A percentile compares a stretch with the other conserved stretches of the same genome.
These are phyloP conservation scores for Pseudodiploospora longispora DNA, from an alignment of 2,329 filamentous ascomycete genomes.

Conservation along the genomic window DNA sequence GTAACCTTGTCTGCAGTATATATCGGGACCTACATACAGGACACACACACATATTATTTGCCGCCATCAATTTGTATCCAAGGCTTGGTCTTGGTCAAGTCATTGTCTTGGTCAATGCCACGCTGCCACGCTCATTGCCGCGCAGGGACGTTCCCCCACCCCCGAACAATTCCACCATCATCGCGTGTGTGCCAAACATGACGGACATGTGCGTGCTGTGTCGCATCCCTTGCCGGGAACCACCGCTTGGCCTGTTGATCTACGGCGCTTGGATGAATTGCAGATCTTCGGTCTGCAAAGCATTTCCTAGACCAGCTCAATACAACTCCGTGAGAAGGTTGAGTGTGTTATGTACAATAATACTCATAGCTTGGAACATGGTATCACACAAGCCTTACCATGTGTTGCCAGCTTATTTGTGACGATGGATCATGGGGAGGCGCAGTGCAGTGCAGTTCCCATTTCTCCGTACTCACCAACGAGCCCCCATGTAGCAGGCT, in stretches of 20 bases:
- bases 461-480: too few relatives aligned
- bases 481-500: too few relatives aligned
- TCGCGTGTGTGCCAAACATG: neutral
- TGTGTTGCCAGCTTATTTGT: too few relatives aligned
- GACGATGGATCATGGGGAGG: too few relatives aligned
- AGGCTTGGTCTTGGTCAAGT: neutral
- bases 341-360: too few relatives aligned
- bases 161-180: too few relatives aligned
- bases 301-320: neutral
- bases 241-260: slow-evolving; percentile 6
- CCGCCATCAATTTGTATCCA: neutral
- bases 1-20: too few relatives aligned
- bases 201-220: slow-evolving; percentile 1
- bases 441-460: too few relatives aligned
- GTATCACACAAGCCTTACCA: too few relatives aligned
- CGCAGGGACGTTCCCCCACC: neutral
- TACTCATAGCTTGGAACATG: too few relatives aligned
- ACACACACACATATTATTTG: neutral
- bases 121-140: neutral
- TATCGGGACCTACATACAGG: neutral
- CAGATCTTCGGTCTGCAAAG: slow-evolving; percentile 9
- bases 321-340: too few relatives aligned
- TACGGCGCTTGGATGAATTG: slow-evolving; percentile 7
- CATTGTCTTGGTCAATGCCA: neutral
- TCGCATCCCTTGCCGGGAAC: slow-evolving; percentile 5